phyloP scores from a whole-genome alignment of 2,329 filamentous ascomycete species.

The Alternaria incomplexa region DNA sequence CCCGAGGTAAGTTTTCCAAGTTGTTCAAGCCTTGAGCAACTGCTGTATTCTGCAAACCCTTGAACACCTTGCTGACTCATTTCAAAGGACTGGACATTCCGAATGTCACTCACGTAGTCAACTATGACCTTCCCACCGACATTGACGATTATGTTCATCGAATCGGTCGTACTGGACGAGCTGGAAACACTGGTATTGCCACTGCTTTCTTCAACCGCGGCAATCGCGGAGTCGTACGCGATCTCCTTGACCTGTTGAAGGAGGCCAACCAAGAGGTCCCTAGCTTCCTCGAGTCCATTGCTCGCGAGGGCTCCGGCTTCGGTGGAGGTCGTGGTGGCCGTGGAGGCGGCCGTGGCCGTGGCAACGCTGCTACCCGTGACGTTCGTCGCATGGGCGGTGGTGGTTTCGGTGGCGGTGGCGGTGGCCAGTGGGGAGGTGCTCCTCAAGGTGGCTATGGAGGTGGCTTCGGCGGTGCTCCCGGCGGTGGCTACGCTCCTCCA shows the following conservation, averaged over 20 bases:
- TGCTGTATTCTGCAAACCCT: neutral
- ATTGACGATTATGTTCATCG: conserved; percentile 99
- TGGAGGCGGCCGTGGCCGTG: conserved; percentile 73
- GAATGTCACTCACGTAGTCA: conserved; percentile 77
- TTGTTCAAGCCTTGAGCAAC: neutral
- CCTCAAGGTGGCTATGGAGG: conserved; percentile 59
- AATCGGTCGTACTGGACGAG: conserved; percentile 99
- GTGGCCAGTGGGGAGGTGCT: conserved; percentile 44
- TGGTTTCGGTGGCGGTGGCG: conserved; percentile 58
- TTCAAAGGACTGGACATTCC: neutral
- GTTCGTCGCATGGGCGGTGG: conserved; percentile 71
- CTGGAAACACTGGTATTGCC: conserved; percentile 96
- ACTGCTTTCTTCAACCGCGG: conserved; percentile 99
- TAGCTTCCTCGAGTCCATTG: conserved; percentile 93
- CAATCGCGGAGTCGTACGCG: conserved; percentile 96
- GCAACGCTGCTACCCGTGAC: conserved; percentile 77
- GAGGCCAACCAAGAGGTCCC: conserved; percentile 98
- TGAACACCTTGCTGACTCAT: neutral
- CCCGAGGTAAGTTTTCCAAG: conserved; percentile 54
- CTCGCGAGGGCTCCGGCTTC: conserved; percentile 85
- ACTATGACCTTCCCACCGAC: conserved; percentile 98
- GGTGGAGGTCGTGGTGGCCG: conserved; percentile 75
- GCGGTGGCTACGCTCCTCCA: conserved; percentile 53
- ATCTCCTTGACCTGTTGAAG: conserved; percentile 96
- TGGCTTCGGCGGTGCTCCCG: conserved; percentile 57